Conservation (phyloP, 495 filamentous ascomycete species). For the Lentithecium fluviatile region DNA sequence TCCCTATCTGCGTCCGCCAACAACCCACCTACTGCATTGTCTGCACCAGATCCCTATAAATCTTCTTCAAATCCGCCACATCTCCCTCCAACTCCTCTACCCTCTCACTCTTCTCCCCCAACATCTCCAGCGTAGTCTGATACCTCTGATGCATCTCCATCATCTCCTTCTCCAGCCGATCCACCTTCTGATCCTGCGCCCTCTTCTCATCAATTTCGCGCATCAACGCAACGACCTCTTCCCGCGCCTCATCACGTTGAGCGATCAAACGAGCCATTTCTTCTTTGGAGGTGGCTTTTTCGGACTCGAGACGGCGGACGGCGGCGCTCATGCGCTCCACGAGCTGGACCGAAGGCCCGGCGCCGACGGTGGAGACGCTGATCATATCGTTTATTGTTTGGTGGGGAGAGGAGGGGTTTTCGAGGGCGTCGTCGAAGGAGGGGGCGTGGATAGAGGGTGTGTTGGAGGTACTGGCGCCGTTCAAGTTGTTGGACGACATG, state of each 20-base stretch:
- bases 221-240: conserved; percentile 86
- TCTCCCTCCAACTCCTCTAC: conserved; percentile 88
- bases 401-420: conserved; percentile 64
- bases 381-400: conserved; percentile 82
- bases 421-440: conserved; percentile 69
- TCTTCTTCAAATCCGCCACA: conserved; percentile 87
- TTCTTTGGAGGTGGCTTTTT: conserved; percentile 81
- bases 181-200: conserved; percentile 56
- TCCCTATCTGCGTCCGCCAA: too few species aligned
- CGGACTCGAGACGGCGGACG: conserved; percentile 84
- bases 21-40: conserved; percentile 60
- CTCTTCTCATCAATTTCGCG: conserved; percentile 73
- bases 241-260: conserved; percentile 88
- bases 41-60: conserved; percentile 90
- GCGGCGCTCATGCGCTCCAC: conserved; percentile 95
- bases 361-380: conserved; percentile 81
- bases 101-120: conserved; percentile 94
- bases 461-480: conserved; percentile 26
- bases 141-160: conserved; percentile 68
- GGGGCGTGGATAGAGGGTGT: conserved; percentile 58
- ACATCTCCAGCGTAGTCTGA: conserved; percentile 86
- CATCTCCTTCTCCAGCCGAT: conserved; percentile 65
- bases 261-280: conserved; percentile 74
- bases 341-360: conserved; percentile 90
- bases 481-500: conserved; percentile 31